Evolutionary conservation across 2,329 filamentous ascomycete species (phyloP).

Genomic region (Trichoderma sp.): DNA sequence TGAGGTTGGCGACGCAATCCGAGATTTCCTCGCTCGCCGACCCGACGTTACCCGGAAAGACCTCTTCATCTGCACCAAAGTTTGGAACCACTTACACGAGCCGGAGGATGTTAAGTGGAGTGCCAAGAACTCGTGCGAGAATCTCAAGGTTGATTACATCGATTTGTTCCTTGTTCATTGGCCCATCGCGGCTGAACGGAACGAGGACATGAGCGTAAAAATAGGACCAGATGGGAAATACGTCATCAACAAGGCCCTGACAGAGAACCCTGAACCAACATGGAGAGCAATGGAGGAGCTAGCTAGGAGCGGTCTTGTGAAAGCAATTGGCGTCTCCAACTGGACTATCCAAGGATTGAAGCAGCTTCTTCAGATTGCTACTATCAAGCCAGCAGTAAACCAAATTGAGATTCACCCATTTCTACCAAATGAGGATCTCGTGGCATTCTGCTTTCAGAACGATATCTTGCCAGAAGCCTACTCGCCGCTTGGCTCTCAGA

Average conservation of each 20-base stretch:
- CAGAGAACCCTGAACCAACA: slow-evolving; percentile 54
- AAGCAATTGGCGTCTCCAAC: slow-evolving; percentile 83
- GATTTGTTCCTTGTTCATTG: slow-evolving; percentile 73
- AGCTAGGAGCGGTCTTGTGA: slow-evolving; percentile 64
- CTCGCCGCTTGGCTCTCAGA: slow-evolving; percentile 6
- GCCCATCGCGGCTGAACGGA: slow-evolving; percentile 54
- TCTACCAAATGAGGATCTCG: slow-evolving; percentile 75
- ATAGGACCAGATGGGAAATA: slow-evolving; percentile 3
- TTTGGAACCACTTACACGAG: slow-evolving; percentile 77
- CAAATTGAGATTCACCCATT: slow-evolving; percentile 80
- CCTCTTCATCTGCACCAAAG: slow-evolving; percentile 76
- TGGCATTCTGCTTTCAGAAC: slow-evolving; percentile 69
- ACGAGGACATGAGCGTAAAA: slow-evolving; percentile 4
- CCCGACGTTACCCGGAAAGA: slow-evolving; percentile 63
- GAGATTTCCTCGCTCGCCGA: slow-evolving; percentile 33
- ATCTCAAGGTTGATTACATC: slow-evolving; percentile 62
- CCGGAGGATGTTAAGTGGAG: slow-evolving; percentile 54
- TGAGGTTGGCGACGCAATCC: slow-evolving; percentile 65
- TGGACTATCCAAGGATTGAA: slow-evolving; percentile 79
- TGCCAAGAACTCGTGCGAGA: slow-evolving; percentile 57
- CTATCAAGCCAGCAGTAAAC: slow-evolving; percentile 62
- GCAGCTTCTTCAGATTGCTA: slow-evolving; percentile 62
- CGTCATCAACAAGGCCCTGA: slow-evolving; percentile 1
- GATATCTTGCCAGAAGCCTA: slow-evolving; percentile 68
- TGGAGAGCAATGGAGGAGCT: slow-evolving; percentile 75